Evolutionary conservation across 2,329 filamentous ascomycete species (phyloP).

Genomic region (Chaetomiaceae sp.): DNA sequence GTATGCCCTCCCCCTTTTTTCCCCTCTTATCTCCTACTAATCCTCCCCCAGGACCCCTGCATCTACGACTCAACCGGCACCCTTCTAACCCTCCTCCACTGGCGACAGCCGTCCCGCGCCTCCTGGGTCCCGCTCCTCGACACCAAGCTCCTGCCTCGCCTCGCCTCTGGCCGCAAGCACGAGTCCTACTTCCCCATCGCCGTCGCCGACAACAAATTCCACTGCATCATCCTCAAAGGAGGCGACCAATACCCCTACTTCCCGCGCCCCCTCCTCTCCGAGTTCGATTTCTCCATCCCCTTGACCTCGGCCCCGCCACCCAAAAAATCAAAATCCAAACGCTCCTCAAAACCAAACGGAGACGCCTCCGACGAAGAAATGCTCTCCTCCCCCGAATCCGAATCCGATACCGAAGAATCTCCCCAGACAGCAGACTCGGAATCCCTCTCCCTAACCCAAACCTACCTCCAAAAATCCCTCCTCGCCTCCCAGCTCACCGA

Average conservation of each 20-base stretch:
- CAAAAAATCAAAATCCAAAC: conserved; percentile 30
- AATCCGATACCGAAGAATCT: conserved; percentile 23
- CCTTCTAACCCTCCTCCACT: conserved; percentile 81
- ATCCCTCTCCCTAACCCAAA: conserved; percentile 67
- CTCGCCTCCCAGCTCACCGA: conserved; percentile 72
- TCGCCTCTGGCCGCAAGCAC: conserved; percentile 78
- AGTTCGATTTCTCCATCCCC: conserved; percentile 89
- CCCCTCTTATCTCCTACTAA: not conserved
- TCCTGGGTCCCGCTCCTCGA: conserved; percentile 91
- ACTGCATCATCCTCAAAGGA: conserved; percentile 98
- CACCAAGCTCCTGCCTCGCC: conserved; percentile 75
- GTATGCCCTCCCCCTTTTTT: conserved; percentile 48
- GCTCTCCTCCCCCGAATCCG: conserved; percentile 23
- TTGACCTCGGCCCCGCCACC: conserved; percentile 51
- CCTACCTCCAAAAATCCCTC: conserved; percentile 70
- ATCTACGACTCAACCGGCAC: conserved; percentile 94
- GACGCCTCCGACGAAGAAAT: conserved; percentile 27
- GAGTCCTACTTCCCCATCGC: conserved; percentile 95
- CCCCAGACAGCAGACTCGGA: conserved; percentile 40
- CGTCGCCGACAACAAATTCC: conserved; percentile 85
- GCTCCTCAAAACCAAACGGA: conserved; percentile 30
- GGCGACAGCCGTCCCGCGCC: conserved; percentile 80
- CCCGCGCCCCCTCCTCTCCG: conserved; percentile 80
- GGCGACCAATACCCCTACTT: conserved; percentile 91
- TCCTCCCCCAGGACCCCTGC: conserved; percentile 67